Evolutionary conservation across 352 stramenopile species (phyloP).

Genomic region (Elongisporangium anandrum): DNA sequence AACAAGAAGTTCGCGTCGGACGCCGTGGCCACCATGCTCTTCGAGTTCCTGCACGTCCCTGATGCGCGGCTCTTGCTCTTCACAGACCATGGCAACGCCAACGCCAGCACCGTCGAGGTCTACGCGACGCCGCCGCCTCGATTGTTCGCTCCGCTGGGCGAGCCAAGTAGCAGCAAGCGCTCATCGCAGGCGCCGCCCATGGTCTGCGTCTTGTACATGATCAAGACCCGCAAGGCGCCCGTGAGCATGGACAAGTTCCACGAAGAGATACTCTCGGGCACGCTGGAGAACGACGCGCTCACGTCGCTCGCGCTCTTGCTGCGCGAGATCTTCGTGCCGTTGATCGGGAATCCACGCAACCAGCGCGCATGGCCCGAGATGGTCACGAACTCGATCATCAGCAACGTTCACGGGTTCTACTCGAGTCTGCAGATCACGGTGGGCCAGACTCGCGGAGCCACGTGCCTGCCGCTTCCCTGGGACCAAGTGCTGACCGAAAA

Average conservation of each 20-base stretch:
- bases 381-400: slow-evolving; percentile 71
- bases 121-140: slow-evolving; percentile 52
- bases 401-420: slow-evolving; percentile 76
- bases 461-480: slow-evolving; percentile 82
- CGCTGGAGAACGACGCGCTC: slow-evolving; percentile 68
- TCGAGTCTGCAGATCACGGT: slow-evolving; percentile 87
- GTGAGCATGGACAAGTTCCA: slow-evolving; percentile 56
- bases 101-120: slow-evolving; percentile 44
- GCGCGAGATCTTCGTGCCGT: slow-evolving; percentile 68
- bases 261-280: slow-evolving; percentile 73
- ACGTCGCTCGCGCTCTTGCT: slow-evolving; percentile 71
- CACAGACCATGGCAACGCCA: slow-evolving; percentile 62
- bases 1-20: slow-evolving; percentile 63
- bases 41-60: slow-evolving; percentile 69
- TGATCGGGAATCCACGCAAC: slow-evolving; percentile 75
- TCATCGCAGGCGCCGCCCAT: slow-evolving; percentile 10
- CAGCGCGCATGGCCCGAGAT: slow-evolving; percentile 80
- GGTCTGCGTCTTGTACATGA: slow-evolving; percentile 67
- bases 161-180: slow-evolving; percentile 7
- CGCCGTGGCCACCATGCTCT: slow-evolving; percentile 45
- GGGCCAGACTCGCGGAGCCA: slow-evolving; percentile 77
- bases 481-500: slow-evolving; percentile 65
- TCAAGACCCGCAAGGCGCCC: slow-evolving; percentile 63
- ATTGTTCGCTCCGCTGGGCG: slow-evolving; percentile 23
- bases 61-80: slow-evolving; percentile 60